A percentile compares a stretch with the other conserved stretches of the same genome.
These are phyloP conservation scores for Trichoderma sp. DNA, from an alignment of 2,329 filamentous ascomycete genomes.

Conservation along the genomic window DNA sequence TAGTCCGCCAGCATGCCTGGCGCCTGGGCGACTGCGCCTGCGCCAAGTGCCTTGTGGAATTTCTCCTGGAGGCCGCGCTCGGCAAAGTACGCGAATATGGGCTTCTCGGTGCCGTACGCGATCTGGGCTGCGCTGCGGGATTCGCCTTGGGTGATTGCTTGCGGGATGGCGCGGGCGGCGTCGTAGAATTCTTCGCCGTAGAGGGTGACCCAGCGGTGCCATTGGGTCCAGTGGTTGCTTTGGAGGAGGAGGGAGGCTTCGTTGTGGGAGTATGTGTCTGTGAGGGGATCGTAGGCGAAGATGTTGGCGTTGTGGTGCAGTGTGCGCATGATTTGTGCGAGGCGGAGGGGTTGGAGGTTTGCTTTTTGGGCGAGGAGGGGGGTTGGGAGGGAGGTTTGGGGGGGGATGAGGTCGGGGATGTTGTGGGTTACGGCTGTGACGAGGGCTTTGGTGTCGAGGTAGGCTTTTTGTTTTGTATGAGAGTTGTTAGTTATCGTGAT, in stretches of 20 bases:
- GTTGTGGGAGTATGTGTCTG: slow-evolving; percentile 42
- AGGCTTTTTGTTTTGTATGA: not conserved
- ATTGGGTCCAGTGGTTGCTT: slow-evolving; percentile 48
- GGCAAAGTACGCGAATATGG: slow-evolving; percentile 46
- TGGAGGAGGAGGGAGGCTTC: slow-evolving; percentile 39
- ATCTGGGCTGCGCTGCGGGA: slow-evolving; percentile 43
- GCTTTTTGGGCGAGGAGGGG: slow-evolving; percentile 1
- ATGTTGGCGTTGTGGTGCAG: slow-evolving; percentile 38
- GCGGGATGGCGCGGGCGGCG: slow-evolving; percentile 46
- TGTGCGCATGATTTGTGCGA: slow-evolving; percentile 23
- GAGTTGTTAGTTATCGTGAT: not conserved
- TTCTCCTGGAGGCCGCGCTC: slow-evolving; percentile 38
- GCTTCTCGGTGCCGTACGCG: slow-evolving; percentile 44
- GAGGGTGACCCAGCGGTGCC: slow-evolving; percentile 48
- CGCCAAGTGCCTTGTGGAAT: slow-evolving; percentile 44
- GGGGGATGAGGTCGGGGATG: slow-evolving; percentile 14
- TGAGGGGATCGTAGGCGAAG: slow-evolving; percentile 38
- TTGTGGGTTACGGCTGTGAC: slow-evolving; percentile 13
- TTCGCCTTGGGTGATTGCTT: slow-evolving; percentile 32
- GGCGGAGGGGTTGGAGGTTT: slow-evolving; percentile 20
- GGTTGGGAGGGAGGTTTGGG: not conserved
- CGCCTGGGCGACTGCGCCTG: slow-evolving; percentile 42
- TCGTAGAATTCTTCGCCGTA: slow-evolving; percentile 51
- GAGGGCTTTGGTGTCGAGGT: slow-evolving; percentile 26
- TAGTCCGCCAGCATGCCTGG: slow-evolving; percentile 48